A percentile compares a stretch with the other conserved stretches of the same genome.
Conservation (phyloP, 2,329 filamentous ascomycete genomes). For the Kalaharituber pfeilii region DNA sequence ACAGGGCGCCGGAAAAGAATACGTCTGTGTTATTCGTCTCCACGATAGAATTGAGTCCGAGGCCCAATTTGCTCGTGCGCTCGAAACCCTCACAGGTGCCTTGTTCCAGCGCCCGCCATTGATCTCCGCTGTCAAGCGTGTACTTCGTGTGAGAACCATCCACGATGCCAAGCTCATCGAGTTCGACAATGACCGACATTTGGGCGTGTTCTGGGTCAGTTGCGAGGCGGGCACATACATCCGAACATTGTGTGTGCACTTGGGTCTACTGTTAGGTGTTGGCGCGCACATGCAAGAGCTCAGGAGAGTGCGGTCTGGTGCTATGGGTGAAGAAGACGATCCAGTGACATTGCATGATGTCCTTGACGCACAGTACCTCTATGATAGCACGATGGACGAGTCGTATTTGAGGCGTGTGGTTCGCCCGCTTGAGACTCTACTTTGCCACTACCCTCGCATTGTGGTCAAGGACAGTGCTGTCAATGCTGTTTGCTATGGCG, state of each 20-base stretch:
- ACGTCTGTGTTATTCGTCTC: slow-evolving; percentile 84
- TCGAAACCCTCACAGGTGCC: slow-evolving; percentile 90
- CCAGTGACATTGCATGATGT: slow-evolving; percentile 92
- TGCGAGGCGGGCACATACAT: slow-evolving; percentile 99
- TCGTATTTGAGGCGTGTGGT: slow-evolving; percentile 82
- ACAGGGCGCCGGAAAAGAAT: slow-evolving; percentile 97
- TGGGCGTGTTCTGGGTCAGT: slow-evolving; percentile 98
- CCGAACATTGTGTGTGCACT: slow-evolving; percentile 88
- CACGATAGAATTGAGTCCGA: slow-evolving; percentile 91
- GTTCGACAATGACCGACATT: slow-evolving; percentile 94
- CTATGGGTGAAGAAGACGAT: slow-evolving; percentile 78
- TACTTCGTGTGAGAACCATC: slow-evolving; percentile 94
- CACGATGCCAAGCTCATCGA: slow-evolving; percentile 93
- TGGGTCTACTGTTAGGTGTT: slow-evolving; percentile 61
- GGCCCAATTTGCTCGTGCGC: slow-evolving; percentile 76
- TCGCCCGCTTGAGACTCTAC: slow-evolving; percentile 74
- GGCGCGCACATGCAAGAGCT: slow-evolving; percentile 98
- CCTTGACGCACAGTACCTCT: slow-evolving; percentile 85
- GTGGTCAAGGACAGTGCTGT: slow-evolving; percentile 95
- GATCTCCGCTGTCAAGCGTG: slow-evolving; percentile 96
- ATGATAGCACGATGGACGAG: slow-evolving; percentile 93
- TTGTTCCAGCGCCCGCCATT: slow-evolving; percentile 93
- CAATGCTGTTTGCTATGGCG: slow-evolving; percentile 95
- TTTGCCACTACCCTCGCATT: slow-evolving; percentile 86
- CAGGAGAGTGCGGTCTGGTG: slow-evolving; percentile 78